phyloP scores from a whole-genome alignment of 2,329 filamentous ascomycete genomes.

The Epichloe sylvatica region DNA sequence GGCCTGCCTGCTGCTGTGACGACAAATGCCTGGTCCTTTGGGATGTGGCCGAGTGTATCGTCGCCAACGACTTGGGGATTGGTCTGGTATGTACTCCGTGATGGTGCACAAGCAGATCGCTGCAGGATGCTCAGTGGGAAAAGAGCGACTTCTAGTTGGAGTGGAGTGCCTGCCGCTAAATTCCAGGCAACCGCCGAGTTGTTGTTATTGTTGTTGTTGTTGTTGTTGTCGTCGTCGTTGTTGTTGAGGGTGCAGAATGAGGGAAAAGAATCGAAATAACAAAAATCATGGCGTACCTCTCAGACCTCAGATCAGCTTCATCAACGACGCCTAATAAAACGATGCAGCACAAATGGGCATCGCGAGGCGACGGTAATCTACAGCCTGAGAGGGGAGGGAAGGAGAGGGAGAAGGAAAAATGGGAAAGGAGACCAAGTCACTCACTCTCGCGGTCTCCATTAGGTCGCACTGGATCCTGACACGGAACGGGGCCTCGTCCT shows the following conservation, averaged over 20 bases:
- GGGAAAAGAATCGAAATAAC: neutral
- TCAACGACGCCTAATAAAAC: slow-evolving; percentile 7
- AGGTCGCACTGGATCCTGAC: neutral
- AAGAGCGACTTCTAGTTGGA: slow-evolving; percentile 2
- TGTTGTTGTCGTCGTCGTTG: too few species aligned
- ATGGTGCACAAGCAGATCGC: neutral
- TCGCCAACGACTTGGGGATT: neutral
- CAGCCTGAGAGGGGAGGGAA: neutral
- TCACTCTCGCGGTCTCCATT: neutral
- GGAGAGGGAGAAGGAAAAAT: neutral
- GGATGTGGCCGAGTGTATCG: neutral
- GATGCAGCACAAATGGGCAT: slow-evolving; percentile 8
- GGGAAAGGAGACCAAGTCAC: slow-evolving; percentile 1
- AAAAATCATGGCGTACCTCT: neutral
- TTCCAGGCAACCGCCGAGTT: neutral
- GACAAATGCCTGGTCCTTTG: neutral
- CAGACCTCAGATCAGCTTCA: neutral
- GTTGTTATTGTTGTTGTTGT: too few species aligned
- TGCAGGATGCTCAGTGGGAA: neutral
- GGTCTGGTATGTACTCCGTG: neutral
- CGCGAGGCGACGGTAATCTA: slow-evolving; percentile 6
- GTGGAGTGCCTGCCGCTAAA: neutral
- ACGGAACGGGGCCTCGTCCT: neutral
- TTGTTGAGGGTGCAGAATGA: neutral
- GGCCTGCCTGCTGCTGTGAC: neutral